Base-by-base conservation (phyloP, 768 basidiomycete species). In the Phanerodontia chrysosporium region DNA sequence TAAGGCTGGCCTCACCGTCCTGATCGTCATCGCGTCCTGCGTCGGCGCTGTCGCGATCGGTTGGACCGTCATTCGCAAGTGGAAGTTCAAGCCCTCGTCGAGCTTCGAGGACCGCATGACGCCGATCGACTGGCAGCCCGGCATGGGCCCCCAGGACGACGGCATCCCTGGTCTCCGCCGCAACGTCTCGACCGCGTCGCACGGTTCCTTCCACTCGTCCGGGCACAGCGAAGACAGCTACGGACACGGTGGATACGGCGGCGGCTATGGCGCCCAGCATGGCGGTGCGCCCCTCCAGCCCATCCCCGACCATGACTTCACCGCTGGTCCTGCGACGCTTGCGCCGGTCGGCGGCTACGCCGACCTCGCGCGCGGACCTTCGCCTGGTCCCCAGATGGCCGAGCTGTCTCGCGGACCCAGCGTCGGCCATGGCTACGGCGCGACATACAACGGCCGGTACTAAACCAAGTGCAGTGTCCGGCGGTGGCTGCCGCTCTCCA, bases 11-110 rank as follows among this genome's bases (percentile, higher is more conserved):
- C 62, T 80, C 55, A 90, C 85, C 18, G 78, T 84, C 45, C 74
- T 95, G 65, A 87, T 92, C 66, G 81, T 83, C 52, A 76, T 90
- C 53, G 92, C 83, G 3, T 79, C 86, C 6, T 83, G 78, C 48
- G 65, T 93, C 45, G 92, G 84, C 53, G 87, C 80, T 29, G 68
- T 87, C 53, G 80, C 81, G 58, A 84, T 93, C 64, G 77, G 88
- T 62, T 95, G 92, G 92, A 95, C 92, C 49, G 74, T 92, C 68
- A 89, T 94, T 78, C 87, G 92, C 76, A 93, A 94, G 73, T 93
- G 90, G 89, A 92, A 93, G 76, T 85, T 94, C 68, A 84, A 83
- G 55, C 84, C 88, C 58, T 93, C 92, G 29, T 79, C 83, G 67
- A 80, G 83, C 65, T 94, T 94, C 70, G 89, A 91, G 66, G 83